Evolutionary conservation across 805 yeast genomes (phyloP), one percentile per base, ranked within the genome.

Genomic region (Candida endomychidarum): DNA sequence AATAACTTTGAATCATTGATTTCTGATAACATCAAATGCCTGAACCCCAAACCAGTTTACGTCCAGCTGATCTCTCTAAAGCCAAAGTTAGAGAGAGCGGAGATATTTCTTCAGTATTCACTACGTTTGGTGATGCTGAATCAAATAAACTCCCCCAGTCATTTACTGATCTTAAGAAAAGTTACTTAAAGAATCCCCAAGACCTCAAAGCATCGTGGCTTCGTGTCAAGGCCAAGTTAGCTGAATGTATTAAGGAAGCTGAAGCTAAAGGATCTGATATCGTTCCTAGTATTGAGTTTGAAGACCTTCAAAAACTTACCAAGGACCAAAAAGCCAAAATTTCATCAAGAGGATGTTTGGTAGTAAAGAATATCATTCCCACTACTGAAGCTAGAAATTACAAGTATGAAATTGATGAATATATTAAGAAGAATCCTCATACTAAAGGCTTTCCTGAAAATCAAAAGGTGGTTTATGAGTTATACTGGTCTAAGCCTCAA

Each of bases 71-170:
- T 1, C 81, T 83, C 2, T 75, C 76, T 2, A 79, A 78, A 55
- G 82, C 93, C 38, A 77, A 72, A 42, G 56, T 89, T 43, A 74
- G 95, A 57, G 46, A 48, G 17, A 76, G 70, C 12, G 60, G 70
- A n/a, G 63, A 66, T 3, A 58, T 38, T 14, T 38, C 41, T 26
- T 31, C 41, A 6, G 41, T 38, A 3, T 38, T 38, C 23, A 25
- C 32, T 15, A 24, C 41, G n/a, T 38, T 38, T 16, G 41, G 25
- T 5, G 18, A 31, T n/a, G 23, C 24, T 8, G 11, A 32, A 5
- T 2, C 19, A 5, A 8, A 18, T n/a, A 17, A 23, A 5, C 27
- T 38, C 9, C 16, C 41, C 7, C 28, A 29, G 15, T 9, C 18
- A 7, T 38, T 18, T 16, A 26, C 41, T 20, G 25, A 32, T 4